Percentiles rank a stretch among this genome's conserved stretches.
Evolutionary conservation across 2,329 filamentous ascomycete species (phyloP).

Genomic region (Cladophialophora exuberans): DNA sequence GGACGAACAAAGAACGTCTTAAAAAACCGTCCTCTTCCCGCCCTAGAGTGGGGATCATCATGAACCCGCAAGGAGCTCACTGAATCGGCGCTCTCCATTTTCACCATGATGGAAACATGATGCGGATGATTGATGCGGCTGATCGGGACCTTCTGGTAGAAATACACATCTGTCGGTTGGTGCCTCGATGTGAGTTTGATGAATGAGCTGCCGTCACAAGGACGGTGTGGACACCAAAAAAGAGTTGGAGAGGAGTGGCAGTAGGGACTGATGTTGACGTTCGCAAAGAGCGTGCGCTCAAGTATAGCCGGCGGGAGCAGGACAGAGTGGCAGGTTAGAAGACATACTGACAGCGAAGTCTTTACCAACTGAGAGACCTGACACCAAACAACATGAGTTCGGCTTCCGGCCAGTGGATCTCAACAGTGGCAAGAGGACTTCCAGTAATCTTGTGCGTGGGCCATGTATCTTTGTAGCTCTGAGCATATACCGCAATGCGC

Average conservation of each 20-base stretch:
- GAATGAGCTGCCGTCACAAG: conserved; percentile 40
- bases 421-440: conserved; percentile 19
- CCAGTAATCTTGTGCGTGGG: conserved; percentile 27
- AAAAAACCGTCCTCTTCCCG: conserved; percentile 78
- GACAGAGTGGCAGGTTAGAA: conserved; percentile 27
- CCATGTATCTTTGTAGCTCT: conserved; percentile 27
- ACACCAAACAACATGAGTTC: conserved; percentile 31
- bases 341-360: conserved; percentile 22
- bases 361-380: conserved; percentile 26
- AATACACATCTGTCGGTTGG: conserved; percentile 55
- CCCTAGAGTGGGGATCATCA: conserved; percentile 38
- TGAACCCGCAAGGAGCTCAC: conserved; percentile 36
- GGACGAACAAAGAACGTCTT: conserved; percentile 92
- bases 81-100: conserved; percentile 59
- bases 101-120: conserved; percentile 53
- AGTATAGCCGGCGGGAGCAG: conserved; percentile 29
- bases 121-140: conserved; percentile 69
- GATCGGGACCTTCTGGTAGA: conserved; percentile 57
- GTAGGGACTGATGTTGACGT: conserved; percentile 33
- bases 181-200: conserved; percentile 58
- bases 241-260: conserved; percentile 46
- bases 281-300: conserved; percentile 8
- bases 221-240: conserved; percentile 35
- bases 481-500: conserved; percentile 16
- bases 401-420: conserved; percentile 33